Evolutionary conservation across 495 filamentous ascomycete species (phyloP).

Genomic region (Mytilinidion resinicola): DNA sequence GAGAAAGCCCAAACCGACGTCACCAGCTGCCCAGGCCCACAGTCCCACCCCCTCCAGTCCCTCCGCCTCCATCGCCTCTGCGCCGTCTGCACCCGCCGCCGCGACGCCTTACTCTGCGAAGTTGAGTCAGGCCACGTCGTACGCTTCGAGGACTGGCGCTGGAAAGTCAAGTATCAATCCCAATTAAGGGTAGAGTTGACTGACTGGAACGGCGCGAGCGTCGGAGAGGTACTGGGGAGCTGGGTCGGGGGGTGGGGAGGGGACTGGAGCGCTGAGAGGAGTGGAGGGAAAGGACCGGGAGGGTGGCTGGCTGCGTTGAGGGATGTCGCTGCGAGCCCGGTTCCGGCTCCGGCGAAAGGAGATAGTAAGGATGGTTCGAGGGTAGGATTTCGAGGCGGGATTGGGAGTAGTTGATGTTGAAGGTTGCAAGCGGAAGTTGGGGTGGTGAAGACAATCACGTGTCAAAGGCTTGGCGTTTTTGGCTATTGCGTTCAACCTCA

Average conservation of each 20-base stretch:
- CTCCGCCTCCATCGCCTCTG: conserved; percentile 25
- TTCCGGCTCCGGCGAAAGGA: no score
- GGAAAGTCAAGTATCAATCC: conserved; percentile 35
- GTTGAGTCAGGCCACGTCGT: conserved; percentile 19
- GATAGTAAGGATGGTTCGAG: not conserved
- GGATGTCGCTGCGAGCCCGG: no score
- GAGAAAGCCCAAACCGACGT: conserved; percentile 2
- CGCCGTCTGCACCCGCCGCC: conserved; percentile 17
- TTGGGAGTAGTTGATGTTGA: conserved; percentile 13
- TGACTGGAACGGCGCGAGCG: conserved; percentile 9
- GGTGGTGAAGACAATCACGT: not conserved
- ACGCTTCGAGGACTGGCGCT: conserved; percentile 32
- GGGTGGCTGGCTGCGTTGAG: not conserved
- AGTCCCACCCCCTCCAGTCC: conserved; percentile 18
- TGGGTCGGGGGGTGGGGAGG: conserved; percentile 12
- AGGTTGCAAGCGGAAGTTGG: conserved; percentile 1
- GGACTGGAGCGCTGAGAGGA: conserved; percentile 2
- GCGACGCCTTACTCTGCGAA: conserved; percentile 15
- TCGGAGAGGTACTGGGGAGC: conserved; percentile 25
- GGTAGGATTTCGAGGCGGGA: conserved; percentile 6
- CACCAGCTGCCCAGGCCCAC: conserved; percentile 7
- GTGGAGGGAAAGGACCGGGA: not conserved
- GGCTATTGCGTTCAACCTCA: no score
- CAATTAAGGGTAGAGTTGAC: conserved; percentile 18
- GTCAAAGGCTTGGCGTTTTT: no score